Conservation (phyloP, 768 basidiomycete genomes). For the Dendrothele bispora region DNA sequence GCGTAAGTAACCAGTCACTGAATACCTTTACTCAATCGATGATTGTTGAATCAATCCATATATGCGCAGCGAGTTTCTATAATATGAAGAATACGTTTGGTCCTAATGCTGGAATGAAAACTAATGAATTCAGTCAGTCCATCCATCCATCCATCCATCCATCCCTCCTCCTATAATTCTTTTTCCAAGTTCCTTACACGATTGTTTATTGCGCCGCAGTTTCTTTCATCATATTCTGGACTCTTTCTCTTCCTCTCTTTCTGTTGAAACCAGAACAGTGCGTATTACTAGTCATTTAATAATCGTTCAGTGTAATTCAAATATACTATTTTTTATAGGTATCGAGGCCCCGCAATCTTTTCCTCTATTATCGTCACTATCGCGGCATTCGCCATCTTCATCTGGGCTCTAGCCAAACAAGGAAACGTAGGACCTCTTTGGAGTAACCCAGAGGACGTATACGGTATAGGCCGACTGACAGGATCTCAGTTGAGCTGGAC, state of each 20-base stretch:
- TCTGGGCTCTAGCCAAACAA: slow-evolving; percentile 29
- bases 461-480: slow-evolving; percentile 19
- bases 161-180: too few species aligned
- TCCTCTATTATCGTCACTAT: slow-evolving; percentile 26
- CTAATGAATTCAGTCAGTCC: slow-evolving; percentile 30
- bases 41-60: background rate
- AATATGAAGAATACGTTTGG: slow-evolving; percentile 27
- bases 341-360: slow-evolving; percentile 20
- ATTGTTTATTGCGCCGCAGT: slow-evolving; percentile 13
- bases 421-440: slow-evolving; percentile 29
- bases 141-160: too few species aligned
- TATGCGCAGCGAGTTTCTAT: slow-evolving; percentile 27
- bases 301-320: background rate
- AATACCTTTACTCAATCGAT: background rate
- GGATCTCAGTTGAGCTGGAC: slow-evolving; percentile 25
- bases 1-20: slow-evolving; percentile 20
- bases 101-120: slow-evolving; percentile 24
- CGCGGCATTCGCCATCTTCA: slow-evolving; percentile 25
- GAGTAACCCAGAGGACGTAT: slow-evolving; percentile 24
- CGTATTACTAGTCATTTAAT: too few species aligned
- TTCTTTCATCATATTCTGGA: slow-evolving; percentile 29
- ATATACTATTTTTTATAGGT: slow-evolving; percentile 5
- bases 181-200: too few species aligned
- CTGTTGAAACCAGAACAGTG: slow-evolving; percentile 27
- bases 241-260: slow-evolving; percentile 26